These are phyloP conservation scores for Mortierella claussenii DNA, from an alignment of 192 early-diverging fungal genomes.

Conservation along the genomic window DNA sequence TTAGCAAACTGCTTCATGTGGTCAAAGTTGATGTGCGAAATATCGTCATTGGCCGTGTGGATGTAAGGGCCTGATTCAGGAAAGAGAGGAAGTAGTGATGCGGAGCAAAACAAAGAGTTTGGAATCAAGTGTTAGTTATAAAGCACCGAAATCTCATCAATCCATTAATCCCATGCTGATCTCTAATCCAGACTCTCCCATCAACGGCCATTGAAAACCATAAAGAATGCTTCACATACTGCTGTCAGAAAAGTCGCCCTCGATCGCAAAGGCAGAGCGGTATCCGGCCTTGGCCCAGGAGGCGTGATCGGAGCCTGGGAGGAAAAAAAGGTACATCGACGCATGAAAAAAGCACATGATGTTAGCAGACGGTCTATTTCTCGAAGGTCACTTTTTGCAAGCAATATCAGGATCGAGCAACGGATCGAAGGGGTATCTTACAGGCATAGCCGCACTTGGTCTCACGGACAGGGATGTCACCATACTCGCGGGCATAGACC, in stretches of 20 bases:
- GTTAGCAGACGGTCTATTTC: too few species aligned
- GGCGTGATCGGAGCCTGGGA: conserved; percentile 86
- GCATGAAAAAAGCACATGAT: neutral
- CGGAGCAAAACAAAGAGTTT: neutral
- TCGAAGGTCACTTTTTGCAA: neutral
- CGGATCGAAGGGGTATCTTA: conserved; percentile 9
- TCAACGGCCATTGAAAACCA: too few species aligned
- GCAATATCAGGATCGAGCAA: neutral
- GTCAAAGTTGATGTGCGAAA: conserved; percentile 80
- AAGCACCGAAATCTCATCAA: too few species aligned
- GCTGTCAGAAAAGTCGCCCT: conserved; percentile 74
- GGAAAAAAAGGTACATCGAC: neutral
- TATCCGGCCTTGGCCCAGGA: conserved; percentile 91
- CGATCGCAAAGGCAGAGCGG: conserved; percentile 86
- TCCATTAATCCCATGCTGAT: too few species aligned
- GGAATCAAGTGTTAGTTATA: neutral
- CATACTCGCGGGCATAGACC: conserved; percentile 75
- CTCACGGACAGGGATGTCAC: conserved; percentile 68
- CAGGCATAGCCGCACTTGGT: conserved; percentile 91
- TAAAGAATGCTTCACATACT: too few species aligned
- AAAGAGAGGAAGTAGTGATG: neutral
- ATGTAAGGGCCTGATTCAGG: conserved; percentile 65
- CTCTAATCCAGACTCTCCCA: too few species aligned
- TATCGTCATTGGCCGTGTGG: conserved; percentile 83
- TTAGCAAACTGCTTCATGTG: conserved; percentile 93